Conservation (phyloP, 2,329 filamentous ascomycete species). For the Ophiostoma triangulosporum region DNA sequence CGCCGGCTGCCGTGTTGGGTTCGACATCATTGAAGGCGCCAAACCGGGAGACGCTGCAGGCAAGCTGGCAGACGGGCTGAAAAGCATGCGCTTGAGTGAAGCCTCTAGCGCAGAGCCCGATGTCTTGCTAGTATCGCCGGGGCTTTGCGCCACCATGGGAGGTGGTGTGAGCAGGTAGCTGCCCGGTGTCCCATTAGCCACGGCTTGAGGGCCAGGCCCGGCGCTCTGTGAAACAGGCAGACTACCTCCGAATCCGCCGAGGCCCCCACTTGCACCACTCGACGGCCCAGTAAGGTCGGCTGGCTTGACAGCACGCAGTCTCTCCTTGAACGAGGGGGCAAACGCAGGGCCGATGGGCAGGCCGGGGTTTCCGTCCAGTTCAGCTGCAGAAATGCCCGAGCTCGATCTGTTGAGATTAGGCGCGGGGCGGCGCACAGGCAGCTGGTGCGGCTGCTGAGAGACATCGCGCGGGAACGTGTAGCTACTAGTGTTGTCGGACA, state of each 20-base stretch:
- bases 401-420: slow-evolving; percentile 29
- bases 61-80: not conserved
- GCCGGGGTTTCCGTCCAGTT: slow-evolving; percentile 48
- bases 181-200: not conserved
- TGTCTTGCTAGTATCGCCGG: not conserved
- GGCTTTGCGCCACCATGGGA: not conserved
- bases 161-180: not conserved
- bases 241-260: not conserved
- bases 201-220: not conserved
- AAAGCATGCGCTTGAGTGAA: not conserved
- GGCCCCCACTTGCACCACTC: not conserved
- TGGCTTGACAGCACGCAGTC: slow-evolving; percentile 41
- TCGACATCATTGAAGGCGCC: not conserved
- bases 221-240: slow-evolving; percentile 5
- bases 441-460: slow-evolving; percentile 7
- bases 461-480: slow-evolving; percentile 6
- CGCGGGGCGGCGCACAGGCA: slow-evolving; percentile 23
- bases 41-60: not conserved
- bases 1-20: not conserved
- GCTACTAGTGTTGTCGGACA: slow-evolving; percentile 16
- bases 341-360: slow-evolving; percentile 51
- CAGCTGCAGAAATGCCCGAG: slow-evolving; percentile 50
- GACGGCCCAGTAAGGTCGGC: slow-evolving; percentile 12
- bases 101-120: not conserved
- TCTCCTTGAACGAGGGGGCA: slow-evolving; percentile 50